Base-by-base conservation (phyloP, 176 grass and related monocot species). In the Elymus sibiricus region DNA sequence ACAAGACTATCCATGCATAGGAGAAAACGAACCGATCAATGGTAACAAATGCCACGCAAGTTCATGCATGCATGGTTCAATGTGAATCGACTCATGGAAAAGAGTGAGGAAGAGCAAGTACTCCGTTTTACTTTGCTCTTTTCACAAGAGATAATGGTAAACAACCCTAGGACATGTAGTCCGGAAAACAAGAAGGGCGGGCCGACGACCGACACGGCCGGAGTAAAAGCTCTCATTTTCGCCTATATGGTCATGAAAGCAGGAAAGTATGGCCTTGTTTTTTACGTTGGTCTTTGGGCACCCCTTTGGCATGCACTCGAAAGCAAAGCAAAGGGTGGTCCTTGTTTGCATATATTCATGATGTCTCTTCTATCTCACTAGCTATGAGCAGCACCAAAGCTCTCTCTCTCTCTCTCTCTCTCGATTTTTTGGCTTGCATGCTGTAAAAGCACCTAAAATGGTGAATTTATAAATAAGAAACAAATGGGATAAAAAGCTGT, bases 211-310 rank as follows among this genome's bases (percentile, higher is more conserved):
- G 85, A 85, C 82, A 87, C 59, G 78, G 32, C 32, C 32, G 32
- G 78, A 79, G 76, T 85, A 92, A 94, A 96, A 94, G 91, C 89
- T 87, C 56, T 79, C 80, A 87, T 93, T 95, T 89, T 95, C 86
- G 83, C 43, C 82, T 86, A 91, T 96, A 81, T 79, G 85, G 87
- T 87, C 79, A 89, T 87, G 90, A 89, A 93, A 90, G 88, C 79
- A 90, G 71, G 90, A 97, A 97, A 97, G 90, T 85, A 77, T 92
- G 86, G 86, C 89, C 90, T 92, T 97, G 94, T 97, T 89, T 89
- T 90, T 88, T 89, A 94, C 90, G 79, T 74, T 92, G 88, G 92
- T 90, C 88, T 86, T 86, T 94, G 90, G 90, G 65, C 86, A 84
- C 49, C 49, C 49, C 85, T 90, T 92, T 93, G 85, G 84, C 76